These are phyloP conservation scores for Phaeosphaeriaceae sp. DNA, from an alignment of 2,329 filamentous ascomycete genomes.

Conservation along the genomic window DNA sequence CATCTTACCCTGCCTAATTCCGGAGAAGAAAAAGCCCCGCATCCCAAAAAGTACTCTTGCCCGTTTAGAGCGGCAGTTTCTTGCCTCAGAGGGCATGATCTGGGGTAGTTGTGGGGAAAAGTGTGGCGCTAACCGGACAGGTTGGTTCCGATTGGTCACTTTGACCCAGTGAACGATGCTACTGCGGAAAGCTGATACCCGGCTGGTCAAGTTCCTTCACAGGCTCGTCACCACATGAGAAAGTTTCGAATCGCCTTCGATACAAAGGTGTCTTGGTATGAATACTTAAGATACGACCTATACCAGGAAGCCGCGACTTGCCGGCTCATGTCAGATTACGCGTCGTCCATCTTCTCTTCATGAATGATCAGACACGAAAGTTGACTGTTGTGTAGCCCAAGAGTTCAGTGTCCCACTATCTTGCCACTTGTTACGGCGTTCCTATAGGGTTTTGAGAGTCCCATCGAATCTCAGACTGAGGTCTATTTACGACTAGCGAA, in stretches of 20 bases:
- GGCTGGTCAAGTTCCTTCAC: not conserved
- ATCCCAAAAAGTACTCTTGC: not conserved
- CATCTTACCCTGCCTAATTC: not conserved
- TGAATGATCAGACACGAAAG: no score
- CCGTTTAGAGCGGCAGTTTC: not conserved
- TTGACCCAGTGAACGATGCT: not conserved
- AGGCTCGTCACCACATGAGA: not conserved
- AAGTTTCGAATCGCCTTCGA: not conserved
- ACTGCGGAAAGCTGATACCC: not conserved
- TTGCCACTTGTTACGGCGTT: no score
- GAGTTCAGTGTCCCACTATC: no score
- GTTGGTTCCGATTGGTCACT: not conserved
- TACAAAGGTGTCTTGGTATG: not conserved
- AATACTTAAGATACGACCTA: not conserved
- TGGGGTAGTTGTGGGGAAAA: not conserved
- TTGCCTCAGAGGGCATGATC: not conserved
- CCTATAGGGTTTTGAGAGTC: no score
- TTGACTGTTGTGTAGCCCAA: no score
- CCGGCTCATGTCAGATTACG: no score
- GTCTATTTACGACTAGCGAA: not conserved
- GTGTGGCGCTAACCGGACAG: not conserved
- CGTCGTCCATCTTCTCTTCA: no score
- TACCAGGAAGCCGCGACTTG: no score
- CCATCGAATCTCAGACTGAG: no score
- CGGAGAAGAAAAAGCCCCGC: not conserved